These are phyloP conservation scores for Asterophora parasitica DNA, from an alignment of 768 basidiomycete genomes.

Conservation along the genomic window DNA sequence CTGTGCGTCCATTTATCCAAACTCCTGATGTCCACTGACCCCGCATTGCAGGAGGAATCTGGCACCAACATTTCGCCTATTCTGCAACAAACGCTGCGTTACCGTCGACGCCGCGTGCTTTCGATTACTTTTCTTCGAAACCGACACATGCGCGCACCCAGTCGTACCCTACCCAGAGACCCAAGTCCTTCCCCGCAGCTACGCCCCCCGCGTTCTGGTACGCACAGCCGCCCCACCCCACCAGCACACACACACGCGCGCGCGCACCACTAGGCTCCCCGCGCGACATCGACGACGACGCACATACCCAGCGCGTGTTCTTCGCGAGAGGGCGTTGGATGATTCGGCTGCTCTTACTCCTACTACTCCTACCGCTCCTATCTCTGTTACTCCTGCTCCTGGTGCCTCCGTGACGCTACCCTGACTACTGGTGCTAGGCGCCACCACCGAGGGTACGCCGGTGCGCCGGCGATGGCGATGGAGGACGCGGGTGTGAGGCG, in stretches of 20 bases:
- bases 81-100: no score
- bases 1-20: constrained; percentile 40
- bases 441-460: constrained; percentile 50
- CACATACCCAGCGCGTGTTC: constrained; percentile 12
- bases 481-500: constrained; percentile 27
- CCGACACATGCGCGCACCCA: constrained; percentile 35
- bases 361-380: no score
- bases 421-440: no score
- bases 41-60: constrained; percentile 83
- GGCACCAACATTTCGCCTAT: no score
- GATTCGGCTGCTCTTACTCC: no score
- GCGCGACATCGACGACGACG: constrained; percentile 38
- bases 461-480: neutral
- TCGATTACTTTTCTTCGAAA: neutral
- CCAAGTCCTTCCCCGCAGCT: constrained; percentile 2
- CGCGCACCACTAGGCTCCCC: constrained; percentile 42
- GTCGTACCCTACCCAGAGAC: constrained; percentile 36
- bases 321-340: no score
- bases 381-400: no score
- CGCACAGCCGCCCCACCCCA: constrained; percentile 18
- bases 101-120: no score
- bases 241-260: no score
- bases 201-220: neutral
- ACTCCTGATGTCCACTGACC: constrained; percentile 24
- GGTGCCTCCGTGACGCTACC: no score